Percentiles rank a stretch among this genome's conserved stretches.
These are phyloP conservation scores for Clarireedia hainanense DNA, from an alignment of 2,329 filamentous ascomycete species.

Conservation along the genomic window DNA sequence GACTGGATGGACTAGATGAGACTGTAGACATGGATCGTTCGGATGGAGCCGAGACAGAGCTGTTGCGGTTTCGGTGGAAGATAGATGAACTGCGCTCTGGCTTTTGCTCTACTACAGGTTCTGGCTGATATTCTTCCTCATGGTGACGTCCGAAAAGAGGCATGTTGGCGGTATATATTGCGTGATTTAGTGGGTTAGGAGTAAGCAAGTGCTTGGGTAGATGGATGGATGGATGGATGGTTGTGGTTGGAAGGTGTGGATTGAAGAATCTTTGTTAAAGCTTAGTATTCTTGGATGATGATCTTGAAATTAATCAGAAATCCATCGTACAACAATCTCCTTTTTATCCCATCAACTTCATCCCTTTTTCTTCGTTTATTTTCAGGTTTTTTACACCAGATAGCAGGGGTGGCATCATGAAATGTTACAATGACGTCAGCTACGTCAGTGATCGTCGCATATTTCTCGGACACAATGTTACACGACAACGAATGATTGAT, in stretches of 20 bases:
- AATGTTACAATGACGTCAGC: background rate
- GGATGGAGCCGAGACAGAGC: background rate
- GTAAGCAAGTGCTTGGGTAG: background rate
- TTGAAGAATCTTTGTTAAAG: background rate
- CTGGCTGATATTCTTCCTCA: background rate
- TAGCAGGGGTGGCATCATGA: background rate
- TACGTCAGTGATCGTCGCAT: background rate
- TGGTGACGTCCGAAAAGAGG: constrained; percentile 5
- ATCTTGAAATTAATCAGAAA: background rate
- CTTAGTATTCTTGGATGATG: background rate
- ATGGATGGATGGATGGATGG: no score
- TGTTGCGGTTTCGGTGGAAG: constrained; percentile 3
- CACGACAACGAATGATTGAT: no score
- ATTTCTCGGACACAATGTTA: no score
- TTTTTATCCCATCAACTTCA: background rate
- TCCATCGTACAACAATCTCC: background rate
- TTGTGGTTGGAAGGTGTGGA: background rate
- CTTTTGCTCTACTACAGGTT: constrained; percentile 2
- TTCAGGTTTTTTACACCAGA: background rate
- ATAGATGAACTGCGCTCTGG: constrained; percentile 4
- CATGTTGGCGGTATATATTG: background rate
- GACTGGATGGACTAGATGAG: background rate
- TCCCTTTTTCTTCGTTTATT: background rate
- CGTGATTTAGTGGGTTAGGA: background rate
- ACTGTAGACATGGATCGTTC: constrained; percentile 4